Evolutionary conservation across 176 grass and related monocot species (phyloP), one percentile per base, ranked within the genome.

Genomic region (Chrysopogon serrulatus): DNA sequence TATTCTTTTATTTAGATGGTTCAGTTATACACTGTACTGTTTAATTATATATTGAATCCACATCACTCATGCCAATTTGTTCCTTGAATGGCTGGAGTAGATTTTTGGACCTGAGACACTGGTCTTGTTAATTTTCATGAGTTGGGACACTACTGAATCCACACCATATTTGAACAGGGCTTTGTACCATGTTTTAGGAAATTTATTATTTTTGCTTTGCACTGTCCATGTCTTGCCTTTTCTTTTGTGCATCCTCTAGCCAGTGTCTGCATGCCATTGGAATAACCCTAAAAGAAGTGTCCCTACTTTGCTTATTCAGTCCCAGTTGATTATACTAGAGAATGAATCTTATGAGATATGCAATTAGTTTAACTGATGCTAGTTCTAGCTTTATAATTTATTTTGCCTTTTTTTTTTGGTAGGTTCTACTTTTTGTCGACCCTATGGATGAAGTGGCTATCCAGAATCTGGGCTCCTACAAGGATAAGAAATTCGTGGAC

Each of bases 401-500:
- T 30, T 68, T 26, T 17, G 74, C 23, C 39, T 80, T 34, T 8
- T 68, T 8, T 68, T 83, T 79, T 65, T 87, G 67, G 30, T 73
- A 99, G 96, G 93, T 99, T 73, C 79, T 99, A 66, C 91, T 99
- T 94, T 89, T 96, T 56, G 90, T 99, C 47, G 96, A 99, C 47
- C 96, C 93, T 33, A 96, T 99, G 96, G 96, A 99, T 89, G 96
- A 99, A 80, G 88, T 99, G 23, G 92, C 88, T 88, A 65, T 99
- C 49, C 92, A 93, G 87, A 96, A 96, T 87, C 86, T 99, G 77
- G 84, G 62, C 53, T 94, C 96, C 51, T 99, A 99, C 83, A 99
- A 96, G 90, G 96, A 99, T 77, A 99, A 99, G 79, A 92, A 83
- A 56, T 99, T 99, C 13, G 86, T 96, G 60, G 96, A 99, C 86